Conservation (phyloP, 2,329 filamentous ascomycete genomes). For the Orbilia blumenaviensis region DNA sequence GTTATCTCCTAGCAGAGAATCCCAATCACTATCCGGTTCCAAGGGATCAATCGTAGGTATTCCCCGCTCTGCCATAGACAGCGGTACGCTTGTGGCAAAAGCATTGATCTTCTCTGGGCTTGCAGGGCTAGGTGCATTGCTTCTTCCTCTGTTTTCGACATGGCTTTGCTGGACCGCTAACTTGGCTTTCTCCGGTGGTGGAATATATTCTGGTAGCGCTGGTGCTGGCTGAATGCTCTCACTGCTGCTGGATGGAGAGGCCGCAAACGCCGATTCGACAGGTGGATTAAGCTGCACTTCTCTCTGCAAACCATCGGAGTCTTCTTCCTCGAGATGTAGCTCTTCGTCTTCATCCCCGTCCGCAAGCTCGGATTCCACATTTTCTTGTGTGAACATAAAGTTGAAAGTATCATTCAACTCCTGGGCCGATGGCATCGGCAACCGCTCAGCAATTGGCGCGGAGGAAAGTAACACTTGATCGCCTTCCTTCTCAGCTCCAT, state of each 20-base stretch:
- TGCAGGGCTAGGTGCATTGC: constrained; percentile 53
- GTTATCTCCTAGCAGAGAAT: constrained; percentile 80
- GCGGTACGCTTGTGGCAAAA: constrained; percentile 44
- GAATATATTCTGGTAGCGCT: constrained; percentile 39
- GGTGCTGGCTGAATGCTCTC: constrained; percentile 49
- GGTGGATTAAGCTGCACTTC: constrained; percentile 47
- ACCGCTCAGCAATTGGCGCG: constrained; percentile 49
- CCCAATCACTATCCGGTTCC: constrained; percentile 87
- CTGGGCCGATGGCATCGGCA: constrained; percentile 56
- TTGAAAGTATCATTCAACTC: constrained; percentile 58
- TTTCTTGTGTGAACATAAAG: constrained; percentile 52
- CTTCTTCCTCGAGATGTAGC: constrained; percentile 38
- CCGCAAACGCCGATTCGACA: constrained; percentile 14
- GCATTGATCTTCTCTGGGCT: constrained; percentile 63
- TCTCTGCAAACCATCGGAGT: constrained; percentile 42
- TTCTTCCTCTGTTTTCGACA: constrained; percentile 17
- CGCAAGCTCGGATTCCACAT: not conserved
- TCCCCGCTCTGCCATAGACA: constrained; percentile 60
- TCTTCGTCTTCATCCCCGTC: constrained; percentile 36
- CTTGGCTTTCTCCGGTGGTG: constrained; percentile 42
- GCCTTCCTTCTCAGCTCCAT: constrained; percentile 12
- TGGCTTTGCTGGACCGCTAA: not conserved
- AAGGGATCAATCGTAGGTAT: constrained; percentile 72
- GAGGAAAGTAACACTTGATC: constrained; percentile 45
- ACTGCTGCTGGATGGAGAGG: constrained; percentile 36